Conservation (phyloP, 129 eudicot species). For the Kitagawia praeruptora region DNA sequence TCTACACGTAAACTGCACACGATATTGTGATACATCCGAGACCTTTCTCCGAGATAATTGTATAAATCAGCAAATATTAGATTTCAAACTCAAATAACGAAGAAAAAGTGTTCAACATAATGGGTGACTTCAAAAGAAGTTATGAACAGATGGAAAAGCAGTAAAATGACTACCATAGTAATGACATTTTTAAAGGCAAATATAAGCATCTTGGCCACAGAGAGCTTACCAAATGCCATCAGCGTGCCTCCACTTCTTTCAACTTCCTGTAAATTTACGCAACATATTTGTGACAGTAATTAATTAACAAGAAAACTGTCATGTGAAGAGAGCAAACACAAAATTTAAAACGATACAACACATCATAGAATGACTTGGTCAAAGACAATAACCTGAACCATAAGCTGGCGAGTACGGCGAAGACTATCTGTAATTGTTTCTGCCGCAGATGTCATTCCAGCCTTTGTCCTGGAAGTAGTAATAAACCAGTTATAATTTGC, state of each 20-base stretch:
- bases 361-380: neutral
- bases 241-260: constrained; percentile 80
- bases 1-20: neutral
- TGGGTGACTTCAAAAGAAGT: neutral
- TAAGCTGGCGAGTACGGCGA: constrained; percentile 81
- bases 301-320: constrained; percentile 2
- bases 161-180: neutral
- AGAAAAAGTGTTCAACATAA: neutral
- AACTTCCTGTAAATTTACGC: constrained; percentile 54
- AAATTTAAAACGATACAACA: neutral
- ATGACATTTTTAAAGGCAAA: no score
- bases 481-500: constrained; percentile 2
- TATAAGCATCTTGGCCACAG: neutral
- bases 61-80: neutral
- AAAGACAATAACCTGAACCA: constrained; percentile 66
- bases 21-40: neutral
- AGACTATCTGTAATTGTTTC: constrained; percentile 97
- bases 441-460: constrained; percentile 98
- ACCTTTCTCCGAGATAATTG: neutral
- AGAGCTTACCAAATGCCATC: constrained; percentile 65
- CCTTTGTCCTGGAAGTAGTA: constrained; percentile 58
- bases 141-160: neutral
- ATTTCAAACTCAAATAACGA: neutral
- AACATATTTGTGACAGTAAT: neutral
- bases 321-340: neutral